Evolutionary conservation across 1,284 basidiomycete species (phyloP).

Genomic region (Boletus austroedulis): DNA sequence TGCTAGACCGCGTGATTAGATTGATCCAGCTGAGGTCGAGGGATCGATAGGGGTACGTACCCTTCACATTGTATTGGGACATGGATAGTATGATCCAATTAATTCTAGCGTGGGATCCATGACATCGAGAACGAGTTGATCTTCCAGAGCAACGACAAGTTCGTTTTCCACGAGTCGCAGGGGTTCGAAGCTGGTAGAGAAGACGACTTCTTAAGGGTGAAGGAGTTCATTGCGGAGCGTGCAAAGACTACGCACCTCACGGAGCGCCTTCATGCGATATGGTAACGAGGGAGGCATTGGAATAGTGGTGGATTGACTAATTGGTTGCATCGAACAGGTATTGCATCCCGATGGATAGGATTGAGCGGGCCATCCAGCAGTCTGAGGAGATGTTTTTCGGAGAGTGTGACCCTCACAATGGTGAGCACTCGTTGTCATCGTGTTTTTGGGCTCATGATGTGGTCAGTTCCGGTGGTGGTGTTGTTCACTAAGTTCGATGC

Average conservation of each 20-base stretch:
- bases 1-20: not conserved
- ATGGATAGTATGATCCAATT: not conserved
- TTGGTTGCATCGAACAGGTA: not conserved
- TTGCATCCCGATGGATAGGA: slow-evolving; percentile 1
- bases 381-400: not conserved
- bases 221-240: not conserved
- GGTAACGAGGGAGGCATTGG: not conserved
- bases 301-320: not conserved
- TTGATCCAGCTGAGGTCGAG: not conserved
- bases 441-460: not conserved
- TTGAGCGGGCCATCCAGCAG: not conserved
- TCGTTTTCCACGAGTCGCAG: not conserved
- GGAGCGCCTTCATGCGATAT: not conserved
- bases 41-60: not conserved
- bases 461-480: not conserved
- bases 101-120: not conserved
- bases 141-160: not conserved
- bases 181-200: not conserved
- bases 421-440: not conserved
- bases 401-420: not conserved
- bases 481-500: not conserved
- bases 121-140: not conserved
- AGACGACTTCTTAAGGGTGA: not conserved
- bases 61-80: not conserved
- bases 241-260: not conserved